Percentiles rank a stretch among this genome's conserved stretches.
Conservation (phyloP, 2,329 filamentous ascomycete genomes). For the Chrysoporthe puriensis region DNA sequence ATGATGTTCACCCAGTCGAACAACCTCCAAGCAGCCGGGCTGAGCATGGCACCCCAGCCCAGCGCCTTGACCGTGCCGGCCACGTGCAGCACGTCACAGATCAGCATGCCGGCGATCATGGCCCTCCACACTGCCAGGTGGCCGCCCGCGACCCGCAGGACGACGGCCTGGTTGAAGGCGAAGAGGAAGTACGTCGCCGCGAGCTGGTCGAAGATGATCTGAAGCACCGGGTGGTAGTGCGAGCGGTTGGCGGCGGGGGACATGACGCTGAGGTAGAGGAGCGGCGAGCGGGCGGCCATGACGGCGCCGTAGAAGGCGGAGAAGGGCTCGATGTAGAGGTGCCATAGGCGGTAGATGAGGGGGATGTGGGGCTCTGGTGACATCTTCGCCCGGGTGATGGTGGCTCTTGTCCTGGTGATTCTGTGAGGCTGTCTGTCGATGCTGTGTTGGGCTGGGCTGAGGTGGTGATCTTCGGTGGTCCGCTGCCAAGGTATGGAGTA, state of each 20-base stretch:
- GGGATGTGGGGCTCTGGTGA: constrained; percentile 16
- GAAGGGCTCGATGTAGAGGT: constrained; percentile 30
- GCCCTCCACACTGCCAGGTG: constrained; percentile 37
- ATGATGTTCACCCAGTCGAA: constrained; percentile 44
- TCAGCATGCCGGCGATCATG: constrained; percentile 33
- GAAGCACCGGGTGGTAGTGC: constrained; percentile 32
- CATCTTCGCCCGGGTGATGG: background rate
- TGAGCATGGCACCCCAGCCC: constrained; percentile 35
- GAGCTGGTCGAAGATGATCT: constrained; percentile 36
- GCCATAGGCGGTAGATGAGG: constrained; percentile 21
- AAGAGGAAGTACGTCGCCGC: constrained; percentile 38
- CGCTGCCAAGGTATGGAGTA: too few relatives aligned
- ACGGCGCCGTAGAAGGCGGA: constrained; percentile 28
- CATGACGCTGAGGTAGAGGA: constrained; percentile 27
- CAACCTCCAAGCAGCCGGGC: constrained; percentile 37
- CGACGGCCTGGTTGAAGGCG: constrained; percentile 36
- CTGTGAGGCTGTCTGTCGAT: background rate
- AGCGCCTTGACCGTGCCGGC: constrained; percentile 39
- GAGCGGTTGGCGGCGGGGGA: constrained; percentile 16
- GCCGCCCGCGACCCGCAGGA: constrained; percentile 33
- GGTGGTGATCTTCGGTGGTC: too few relatives aligned
- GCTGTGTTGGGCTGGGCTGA: too few relatives aligned
- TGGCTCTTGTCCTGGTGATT: background rate
- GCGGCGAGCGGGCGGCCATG: constrained; percentile 29
- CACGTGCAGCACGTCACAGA: constrained; percentile 38